Evolutionary conservation across 2,329 filamentous ascomycete genomes (phyloP).

Genomic region (Trichoderma sp.): DNA sequence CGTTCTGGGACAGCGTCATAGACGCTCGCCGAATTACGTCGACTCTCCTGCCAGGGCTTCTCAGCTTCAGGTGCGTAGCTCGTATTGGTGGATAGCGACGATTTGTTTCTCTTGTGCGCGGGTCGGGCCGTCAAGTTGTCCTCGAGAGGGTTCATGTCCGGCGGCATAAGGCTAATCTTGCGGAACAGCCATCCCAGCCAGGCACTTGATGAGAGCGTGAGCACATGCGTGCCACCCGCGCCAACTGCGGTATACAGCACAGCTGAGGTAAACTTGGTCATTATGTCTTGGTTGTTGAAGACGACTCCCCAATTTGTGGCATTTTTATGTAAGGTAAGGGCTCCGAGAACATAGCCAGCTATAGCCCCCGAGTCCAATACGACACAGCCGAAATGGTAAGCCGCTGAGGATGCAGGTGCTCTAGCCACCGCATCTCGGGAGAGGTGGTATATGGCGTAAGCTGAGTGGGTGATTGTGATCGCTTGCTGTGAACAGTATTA

Average conservation of each 20-base stretch:
- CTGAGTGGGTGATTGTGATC: slow-evolving; percentile 67
- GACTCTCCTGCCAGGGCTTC: slow-evolving; percentile 53
- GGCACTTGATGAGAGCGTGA: slow-evolving; percentile 68
- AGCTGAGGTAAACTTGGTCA: slow-evolving; percentile 60
- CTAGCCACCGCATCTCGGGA: slow-evolving; percentile 66
- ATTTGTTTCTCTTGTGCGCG: slow-evolving; percentile 72
- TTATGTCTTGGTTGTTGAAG: slow-evolving; percentile 55
- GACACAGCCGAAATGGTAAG: slow-evolving; percentile 83
- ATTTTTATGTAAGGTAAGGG: slow-evolving; percentile 45
- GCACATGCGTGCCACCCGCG: slow-evolving; percentile 64
- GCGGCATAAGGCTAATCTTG: slow-evolving; percentile 76
- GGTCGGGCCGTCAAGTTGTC: slow-evolving; percentile 73
- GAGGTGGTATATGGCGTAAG: slow-evolving; percentile 82
- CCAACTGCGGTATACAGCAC: slow-evolving; percentile 67
- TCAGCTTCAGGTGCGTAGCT: slow-evolving; percentile 46
- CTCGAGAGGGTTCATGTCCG: slow-evolving; percentile 94
- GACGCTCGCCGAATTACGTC: slow-evolving; percentile 43
- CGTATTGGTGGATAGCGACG: slow-evolving; percentile 47
- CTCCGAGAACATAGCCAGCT: slow-evolving; percentile 57
- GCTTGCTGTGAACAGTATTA: slow-evolving; percentile 58
- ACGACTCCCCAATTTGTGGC: slow-evolving; percentile 64
- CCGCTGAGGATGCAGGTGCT: slow-evolving; percentile 76
- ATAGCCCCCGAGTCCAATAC: slow-evolving; percentile 63
- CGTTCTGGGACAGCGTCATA: slow-evolving; percentile 48
- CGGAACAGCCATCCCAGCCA: slow-evolving; percentile 79